Conservation (phyloP, 805 yeast genomes). For the Candida berthetii region DNA sequence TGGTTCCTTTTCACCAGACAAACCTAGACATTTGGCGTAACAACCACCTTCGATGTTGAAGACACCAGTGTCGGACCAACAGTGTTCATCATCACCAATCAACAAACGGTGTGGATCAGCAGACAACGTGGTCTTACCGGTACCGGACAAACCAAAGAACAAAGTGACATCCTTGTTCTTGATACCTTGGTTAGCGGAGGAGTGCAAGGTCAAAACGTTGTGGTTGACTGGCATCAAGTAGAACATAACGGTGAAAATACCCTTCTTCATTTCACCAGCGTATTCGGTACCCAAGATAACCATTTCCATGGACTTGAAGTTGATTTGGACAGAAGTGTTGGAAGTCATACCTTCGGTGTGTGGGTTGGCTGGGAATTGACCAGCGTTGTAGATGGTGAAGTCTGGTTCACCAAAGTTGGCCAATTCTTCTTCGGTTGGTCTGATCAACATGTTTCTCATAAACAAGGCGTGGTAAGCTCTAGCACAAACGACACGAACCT, state of each 20-base stretch:
- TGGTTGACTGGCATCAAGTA: slow-evolving; percentile 95
- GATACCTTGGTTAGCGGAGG: slow-evolving; percentile 89
- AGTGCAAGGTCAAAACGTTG: slow-evolving; percentile 87
- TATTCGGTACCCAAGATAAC: slow-evolving; percentile 97
- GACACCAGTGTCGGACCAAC: slow-evolving; percentile 98
- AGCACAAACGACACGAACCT: slow-evolving; percentile 94
- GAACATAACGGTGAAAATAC: slow-evolving; percentile 98
- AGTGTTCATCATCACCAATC: slow-evolving; percentile 98
- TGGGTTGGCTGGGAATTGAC: slow-evolving; percentile 96
- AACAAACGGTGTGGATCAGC: slow-evolving; percentile 92
- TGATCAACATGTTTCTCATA: slow-evolving; percentile 97
- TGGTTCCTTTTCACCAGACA: slow-evolving; percentile 90
- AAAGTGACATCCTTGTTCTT: slow-evolving; percentile 81
- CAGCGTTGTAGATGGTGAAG: slow-evolving; percentile 97
- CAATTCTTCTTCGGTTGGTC: slow-evolving; percentile 89
- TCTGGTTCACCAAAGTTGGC: slow-evolving; percentile 93
- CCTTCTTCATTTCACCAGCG: slow-evolving; percentile 99
- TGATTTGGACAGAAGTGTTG: slow-evolving; percentile 90
- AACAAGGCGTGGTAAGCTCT: slow-evolving; percentile 97
- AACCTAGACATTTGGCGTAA: slow-evolving; percentile 94
- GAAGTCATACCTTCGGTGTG: slow-evolving; percentile 98
- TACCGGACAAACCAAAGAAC: slow-evolving; percentile 95
- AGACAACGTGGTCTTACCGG: slow-evolving; percentile 95
- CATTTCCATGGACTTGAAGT: slow-evolving; percentile 98
- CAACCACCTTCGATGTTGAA: slow-evolving; percentile 99